Evolutionary conservation across 2,329 filamentous ascomycete species (phyloP).

Genomic region (Chrysosporium keratinophilum): DNA sequence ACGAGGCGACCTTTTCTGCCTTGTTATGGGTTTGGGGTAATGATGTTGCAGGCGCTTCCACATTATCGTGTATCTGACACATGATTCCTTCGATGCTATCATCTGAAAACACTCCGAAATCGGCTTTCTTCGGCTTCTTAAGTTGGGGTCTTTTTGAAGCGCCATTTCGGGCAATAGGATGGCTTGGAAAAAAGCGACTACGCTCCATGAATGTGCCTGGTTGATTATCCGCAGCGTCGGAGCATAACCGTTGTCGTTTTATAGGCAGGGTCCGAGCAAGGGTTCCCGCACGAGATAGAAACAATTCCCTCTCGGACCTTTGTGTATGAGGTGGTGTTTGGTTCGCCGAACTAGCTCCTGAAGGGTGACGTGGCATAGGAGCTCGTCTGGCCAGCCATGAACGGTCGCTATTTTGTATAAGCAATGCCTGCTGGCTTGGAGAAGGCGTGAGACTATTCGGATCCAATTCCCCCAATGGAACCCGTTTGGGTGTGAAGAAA

Average conservation of each 20-base stretch:
- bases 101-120: slow-evolving; percentile 44
- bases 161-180: slow-evolving; percentile 21
- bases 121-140: slow-evolving; percentile 36
- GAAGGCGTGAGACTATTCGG: slow-evolving; percentile 58
- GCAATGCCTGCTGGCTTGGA: slow-evolving; percentile 51
- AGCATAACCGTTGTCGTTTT: slow-evolving; percentile 45
- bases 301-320: slow-evolving; percentile 34
- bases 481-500: slow-evolving; percentile 56
- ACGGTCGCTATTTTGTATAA: slow-evolving; percentile 43
- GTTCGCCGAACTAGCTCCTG: slow-evolving; percentile 27
- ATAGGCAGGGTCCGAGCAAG: slow-evolving; percentile 37
- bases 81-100: slow-evolving; percentile 44
- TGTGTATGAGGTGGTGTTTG: slow-evolving; percentile 31
- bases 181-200: slow-evolving; percentile 43
- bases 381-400: slow-evolving; percentile 48
- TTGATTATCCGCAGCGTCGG: slow-evolving; percentile 32
- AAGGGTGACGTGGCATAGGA: slow-evolving; percentile 29
- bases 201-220: slow-evolving; percentile 26
- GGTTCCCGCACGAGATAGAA: slow-evolving; percentile 30
- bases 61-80: slow-evolving; percentile 34
- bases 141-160: slow-evolving; percentile 22
- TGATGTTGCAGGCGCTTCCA: neutral
- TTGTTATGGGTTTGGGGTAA: neutral
- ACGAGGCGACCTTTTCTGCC: neutral
- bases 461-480: slow-evolving; percentile 56